Conservation (phyloP, 2,329 filamentous ascomycete genomes). For the Verticillium longisporum region DNA sequence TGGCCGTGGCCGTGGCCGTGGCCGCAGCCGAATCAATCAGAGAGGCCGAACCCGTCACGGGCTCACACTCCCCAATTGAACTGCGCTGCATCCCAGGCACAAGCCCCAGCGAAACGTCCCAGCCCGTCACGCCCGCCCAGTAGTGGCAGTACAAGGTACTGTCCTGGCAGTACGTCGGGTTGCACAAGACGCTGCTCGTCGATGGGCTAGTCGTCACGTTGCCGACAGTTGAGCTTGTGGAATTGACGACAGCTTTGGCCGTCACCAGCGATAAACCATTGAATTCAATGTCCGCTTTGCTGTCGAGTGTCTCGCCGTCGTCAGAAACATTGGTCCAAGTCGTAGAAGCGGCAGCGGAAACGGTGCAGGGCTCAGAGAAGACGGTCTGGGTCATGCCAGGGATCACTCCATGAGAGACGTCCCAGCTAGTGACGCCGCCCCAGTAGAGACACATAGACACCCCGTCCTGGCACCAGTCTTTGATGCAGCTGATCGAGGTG, state of each 20-base stretch:
- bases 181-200: not conserved
- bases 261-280: not conserved
- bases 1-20: not conserved
- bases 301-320: too few species aligned
- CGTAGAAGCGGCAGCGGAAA: conserved; percentile 14
- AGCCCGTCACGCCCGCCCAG: conserved; percentile 29
- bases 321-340: too few species aligned
- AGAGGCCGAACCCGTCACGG: not conserved
- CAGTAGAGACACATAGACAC: conserved; percentile 20
- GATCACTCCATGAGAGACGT: conserved; percentile 16
- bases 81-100: conserved; percentile 28
- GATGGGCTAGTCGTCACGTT: not conserved
- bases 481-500: conserved; percentile 14
- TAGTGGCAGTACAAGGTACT: conserved; percentile 28
- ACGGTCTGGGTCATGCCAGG: conserved; percentile 20
- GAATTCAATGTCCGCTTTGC: not conserved
- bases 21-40: not conserved
- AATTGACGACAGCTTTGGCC: not conserved
- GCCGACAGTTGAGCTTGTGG: not conserved
- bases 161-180: conserved; percentile 23
- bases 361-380: conserved; percentile 11
- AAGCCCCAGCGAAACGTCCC: conserved; percentile 22
- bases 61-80: conserved; percentile 21
- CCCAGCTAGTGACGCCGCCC: conserved; percentile 20
- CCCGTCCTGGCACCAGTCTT: conserved; percentile 16